phyloP scores from a whole-genome alignment of 1,139 yeast genomes.

The Hansenula lynferdii region DNA sequence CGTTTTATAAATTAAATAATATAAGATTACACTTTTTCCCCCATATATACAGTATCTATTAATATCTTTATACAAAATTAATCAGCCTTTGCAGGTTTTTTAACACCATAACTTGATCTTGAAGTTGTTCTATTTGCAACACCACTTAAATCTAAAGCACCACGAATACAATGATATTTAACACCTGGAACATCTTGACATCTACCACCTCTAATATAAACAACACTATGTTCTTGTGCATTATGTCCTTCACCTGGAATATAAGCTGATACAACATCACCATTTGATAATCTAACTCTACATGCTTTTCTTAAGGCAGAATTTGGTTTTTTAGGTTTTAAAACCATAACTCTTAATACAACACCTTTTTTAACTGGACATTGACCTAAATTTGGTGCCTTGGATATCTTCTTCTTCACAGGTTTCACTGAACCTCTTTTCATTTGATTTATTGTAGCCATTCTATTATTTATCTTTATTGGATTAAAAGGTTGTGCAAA shows the following conservation, averaged over 20 bases:
- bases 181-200: conserved; percentile 99
- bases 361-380: conserved; percentile 91
- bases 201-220: conserved; percentile 94
- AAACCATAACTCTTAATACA: conserved; percentile 88
- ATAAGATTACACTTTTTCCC: too few species aligned
- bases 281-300: conserved; percentile 89
- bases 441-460: conserved; percentile 71
- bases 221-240: conserved; percentile 97
- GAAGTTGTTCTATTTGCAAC: conserved; percentile 91
- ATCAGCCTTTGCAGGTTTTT: conserved; percentile 63
- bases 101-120: conserved; percentile 91
- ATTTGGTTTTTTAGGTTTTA: conserved; percentile 97
- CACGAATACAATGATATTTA: conserved; percentile 90
- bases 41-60: too few species aligned
- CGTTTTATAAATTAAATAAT: conserved; percentile 51
- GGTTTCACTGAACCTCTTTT: conserved; percentile 62
- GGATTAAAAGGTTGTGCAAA: conserved; percentile 11
- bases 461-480: conserved; percentile 20
- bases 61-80: conserved; percentile 1
- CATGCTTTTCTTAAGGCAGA: conserved; percentile 97
- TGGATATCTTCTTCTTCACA: conserved; percentile 44
- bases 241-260: conserved; percentile 99
- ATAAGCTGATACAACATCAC: conserved; percentile 84
- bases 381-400: conserved; percentile 76
- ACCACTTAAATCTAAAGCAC: conserved; percentile 90